Evolutionary conservation across 768 basidiomycete species (phyloP).

Genomic region (Boletellus sp.): DNA sequence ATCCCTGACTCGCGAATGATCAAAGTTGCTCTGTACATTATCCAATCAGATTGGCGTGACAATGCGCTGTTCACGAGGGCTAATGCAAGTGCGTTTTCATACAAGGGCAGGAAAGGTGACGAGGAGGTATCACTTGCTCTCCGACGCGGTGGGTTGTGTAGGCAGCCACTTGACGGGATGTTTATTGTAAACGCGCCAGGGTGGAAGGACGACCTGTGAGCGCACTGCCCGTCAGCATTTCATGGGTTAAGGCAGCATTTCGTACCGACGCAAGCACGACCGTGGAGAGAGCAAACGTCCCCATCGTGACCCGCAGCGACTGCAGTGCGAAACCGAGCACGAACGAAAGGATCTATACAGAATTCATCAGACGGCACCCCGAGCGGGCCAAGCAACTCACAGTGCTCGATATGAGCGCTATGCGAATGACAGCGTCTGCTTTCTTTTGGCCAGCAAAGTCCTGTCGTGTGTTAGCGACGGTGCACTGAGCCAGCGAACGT

Average conservation of each 20-base stretch:
- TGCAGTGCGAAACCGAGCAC: constrained; percentile 28
- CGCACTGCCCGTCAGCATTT: not conserved
- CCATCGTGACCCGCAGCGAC: constrained; percentile 25
- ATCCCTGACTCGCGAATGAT: constrained; percentile 20
- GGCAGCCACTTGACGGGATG: constrained; percentile 23
- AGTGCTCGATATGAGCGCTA: constrained; percentile 21
- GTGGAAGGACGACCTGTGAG: constrained; percentile 55
- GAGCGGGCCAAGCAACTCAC: constrained; percentile 14
- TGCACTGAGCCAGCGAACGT: not conserved
- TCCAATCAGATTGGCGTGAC: not conserved
- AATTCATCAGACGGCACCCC: not conserved
- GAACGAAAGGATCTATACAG: constrained; percentile 28
- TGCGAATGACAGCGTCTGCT: constrained; percentile 21
- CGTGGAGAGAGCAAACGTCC: constrained; percentile 20
- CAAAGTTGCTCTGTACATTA: constrained; percentile 1
- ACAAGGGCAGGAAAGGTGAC: too few species aligned
- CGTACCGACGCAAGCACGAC: constrained; percentile 22
- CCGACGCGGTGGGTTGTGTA: constrained; percentile 18
- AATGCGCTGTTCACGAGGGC: too few species aligned
- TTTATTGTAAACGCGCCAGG: constrained; percentile 52
- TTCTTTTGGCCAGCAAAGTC: constrained; percentile 32
- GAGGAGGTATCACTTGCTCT: constrained; percentile 17
- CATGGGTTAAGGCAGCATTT: too few species aligned
- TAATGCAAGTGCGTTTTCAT: too few species aligned
- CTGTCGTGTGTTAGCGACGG: constrained; percentile 14